phyloP scores from a whole-genome alignment of 2,329 filamentous ascomycete genomes.

The Emmonsia crescens region DNA sequence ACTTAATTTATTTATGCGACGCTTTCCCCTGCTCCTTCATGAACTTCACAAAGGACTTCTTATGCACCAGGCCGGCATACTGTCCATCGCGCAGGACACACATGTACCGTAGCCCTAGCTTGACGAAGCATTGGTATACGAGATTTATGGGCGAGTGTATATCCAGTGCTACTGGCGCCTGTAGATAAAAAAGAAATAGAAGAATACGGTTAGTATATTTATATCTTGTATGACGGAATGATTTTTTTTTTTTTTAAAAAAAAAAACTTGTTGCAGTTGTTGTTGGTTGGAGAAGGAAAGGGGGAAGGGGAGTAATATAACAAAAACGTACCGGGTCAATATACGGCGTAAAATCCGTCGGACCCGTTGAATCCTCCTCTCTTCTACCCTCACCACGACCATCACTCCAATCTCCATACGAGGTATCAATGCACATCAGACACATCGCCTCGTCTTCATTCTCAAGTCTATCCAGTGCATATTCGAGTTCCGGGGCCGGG shows the following conservation, averaged over 20 bases:
- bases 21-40: slow-evolving; percentile 51
- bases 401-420: slow-evolving; percentile 32
- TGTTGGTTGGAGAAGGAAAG: too few relatives aligned
- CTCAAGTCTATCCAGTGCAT: slow-evolving; percentile 71
- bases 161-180: slow-evolving; percentile 79
- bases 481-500: slow-evolving; percentile 87
- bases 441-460: slow-evolving; percentile 64
- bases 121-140: slow-evolving; percentile 93
- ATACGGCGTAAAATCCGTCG: slow-evolving; percentile 77
- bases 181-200: background rate
- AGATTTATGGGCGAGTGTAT: slow-evolving; percentile 85
- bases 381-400: slow-evolving; percentile 44
- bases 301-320: background rate
- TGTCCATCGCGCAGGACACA: slow-evolving; percentile 76
- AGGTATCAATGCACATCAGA: slow-evolving; percentile 62
- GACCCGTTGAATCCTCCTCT: slow-evolving; percentile 42
- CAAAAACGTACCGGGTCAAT: slow-evolving; percentile 65
- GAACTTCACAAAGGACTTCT: slow-evolving; percentile 94
- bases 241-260: too few relatives aligned
- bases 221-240: background rate
- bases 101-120: slow-evolving; percentile 83
- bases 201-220: background rate
- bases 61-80: slow-evolving; percentile 88
- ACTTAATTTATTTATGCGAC: background rate
- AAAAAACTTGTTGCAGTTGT: too few relatives aligned